Evolutionary conservation across 441 rosid genomes (phyloP).

Genomic region (Populus tomentosa): DNA sequence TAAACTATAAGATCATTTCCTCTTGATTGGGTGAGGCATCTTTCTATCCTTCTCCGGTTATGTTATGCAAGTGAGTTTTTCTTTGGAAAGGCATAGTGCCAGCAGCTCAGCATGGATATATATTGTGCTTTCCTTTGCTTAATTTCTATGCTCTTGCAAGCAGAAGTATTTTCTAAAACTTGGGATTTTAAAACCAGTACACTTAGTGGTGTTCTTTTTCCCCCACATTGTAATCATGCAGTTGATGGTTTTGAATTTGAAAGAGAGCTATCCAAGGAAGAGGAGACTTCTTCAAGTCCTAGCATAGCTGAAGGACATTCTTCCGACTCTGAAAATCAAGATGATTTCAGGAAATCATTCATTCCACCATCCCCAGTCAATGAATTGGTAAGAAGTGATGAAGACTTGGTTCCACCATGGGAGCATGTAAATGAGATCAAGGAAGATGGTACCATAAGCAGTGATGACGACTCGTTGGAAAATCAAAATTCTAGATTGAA

Average conservation of each 20-base stretch:
- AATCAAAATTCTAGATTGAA: constrained; percentile 36
- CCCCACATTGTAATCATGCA: constrained; percentile 20
- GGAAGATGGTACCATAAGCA: constrained; percentile 30
- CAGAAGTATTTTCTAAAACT: background rate
- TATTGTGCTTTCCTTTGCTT: background rate
- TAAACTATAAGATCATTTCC: background rate
- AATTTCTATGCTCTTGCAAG: background rate
- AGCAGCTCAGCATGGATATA: background rate
- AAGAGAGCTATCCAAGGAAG: constrained; percentile 43
- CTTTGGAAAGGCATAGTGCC: background rate
- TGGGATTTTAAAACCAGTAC: constrained; percentile 6
- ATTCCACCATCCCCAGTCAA: constrained; percentile 33
- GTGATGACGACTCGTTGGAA: constrained; percentile 38
- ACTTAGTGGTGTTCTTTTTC: constrained; percentile 1
- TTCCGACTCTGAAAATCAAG: constrained; percentile 33
- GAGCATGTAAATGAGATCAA: constrained; percentile 22
- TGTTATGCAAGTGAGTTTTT: background rate
- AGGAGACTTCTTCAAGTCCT: constrained; percentile 29
- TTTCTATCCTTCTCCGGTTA: background rate
- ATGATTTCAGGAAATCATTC: constrained; percentile 63
- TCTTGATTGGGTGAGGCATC: background rate
- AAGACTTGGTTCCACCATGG: constrained; percentile 18
- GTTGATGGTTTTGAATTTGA: constrained; percentile 38
- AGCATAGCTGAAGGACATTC: constrained; percentile 22
- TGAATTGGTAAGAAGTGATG: constrained; percentile 22